These are phyloP conservation scores for Penicillium aurantiogriseum DNA, from an alignment of 2,329 filamentous ascomycete species.

Conservation along the genomic window DNA sequence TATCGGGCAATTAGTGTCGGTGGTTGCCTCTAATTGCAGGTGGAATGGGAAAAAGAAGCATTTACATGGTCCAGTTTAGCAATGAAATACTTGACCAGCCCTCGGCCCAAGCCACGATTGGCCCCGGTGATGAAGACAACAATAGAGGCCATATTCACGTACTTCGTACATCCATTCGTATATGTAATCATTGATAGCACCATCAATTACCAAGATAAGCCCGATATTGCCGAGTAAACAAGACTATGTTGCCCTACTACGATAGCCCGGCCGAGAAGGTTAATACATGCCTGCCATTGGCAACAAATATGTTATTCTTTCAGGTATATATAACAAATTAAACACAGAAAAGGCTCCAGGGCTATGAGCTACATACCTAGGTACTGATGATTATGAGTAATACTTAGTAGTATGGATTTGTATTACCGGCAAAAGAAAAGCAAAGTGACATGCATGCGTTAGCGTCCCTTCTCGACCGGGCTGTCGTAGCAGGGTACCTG, in stretches of 20 bases:
- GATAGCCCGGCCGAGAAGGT: no score
- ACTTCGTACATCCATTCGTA: neutral
- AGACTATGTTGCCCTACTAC: neutral
- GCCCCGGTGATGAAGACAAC: constrained; percentile 18
- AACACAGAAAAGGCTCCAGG: no score
- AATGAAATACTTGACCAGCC: constrained; percentile 12
- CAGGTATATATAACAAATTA: no score
- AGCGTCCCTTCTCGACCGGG: no score
- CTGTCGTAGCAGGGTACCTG: neutral
- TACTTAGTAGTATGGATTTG: no score
- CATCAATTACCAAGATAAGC: neutral
- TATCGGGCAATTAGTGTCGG: neutral
- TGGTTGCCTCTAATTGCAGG: neutral
- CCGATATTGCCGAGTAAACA: neutral
- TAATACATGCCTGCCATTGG: no score
- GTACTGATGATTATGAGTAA: no score
- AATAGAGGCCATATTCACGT: neutral
- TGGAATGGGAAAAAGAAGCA: neutral
- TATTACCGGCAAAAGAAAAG: no score
- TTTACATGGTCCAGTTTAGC: constrained; percentile 11
- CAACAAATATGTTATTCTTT: no score
- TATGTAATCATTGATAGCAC: neutral
- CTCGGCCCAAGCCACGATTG: constrained; percentile 17
- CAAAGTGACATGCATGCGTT: no score
- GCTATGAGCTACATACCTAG: no score